These are phyloP conservation scores for Ophiocordyceps robertsii DNA, from an alignment of 2,329 filamentous ascomycete genomes.

Conservation along the genomic window DNA sequence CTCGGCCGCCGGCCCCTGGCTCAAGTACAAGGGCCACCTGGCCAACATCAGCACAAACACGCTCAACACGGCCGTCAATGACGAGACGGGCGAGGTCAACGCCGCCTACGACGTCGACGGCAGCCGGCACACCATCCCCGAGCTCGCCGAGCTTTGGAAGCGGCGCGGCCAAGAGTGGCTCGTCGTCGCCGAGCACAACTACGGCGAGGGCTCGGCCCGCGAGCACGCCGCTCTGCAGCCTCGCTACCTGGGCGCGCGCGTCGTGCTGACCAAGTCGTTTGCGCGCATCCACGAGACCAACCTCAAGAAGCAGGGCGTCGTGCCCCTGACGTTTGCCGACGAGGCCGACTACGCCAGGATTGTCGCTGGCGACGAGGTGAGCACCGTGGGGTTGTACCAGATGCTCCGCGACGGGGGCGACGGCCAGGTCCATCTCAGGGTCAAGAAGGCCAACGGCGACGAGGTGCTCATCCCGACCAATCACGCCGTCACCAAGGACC, in stretches of 20 bases:
- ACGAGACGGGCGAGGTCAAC: slow-evolving; percentile 85
- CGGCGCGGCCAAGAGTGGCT: slow-evolving; percentile 66
- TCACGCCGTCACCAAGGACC: slow-evolving; percentile 80
- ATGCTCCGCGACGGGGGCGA: slow-evolving; percentile 66
- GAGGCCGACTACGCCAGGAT: slow-evolving; percentile 81
- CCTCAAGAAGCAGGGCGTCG: slow-evolving; percentile 92
- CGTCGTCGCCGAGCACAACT: slow-evolving; percentile 95
- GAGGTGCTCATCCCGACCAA: slow-evolving; percentile 61
- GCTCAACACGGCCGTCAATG: slow-evolving; percentile 87
- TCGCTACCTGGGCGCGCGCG: slow-evolving; percentile 72
- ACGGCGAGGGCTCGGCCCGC: slow-evolving; percentile 79
- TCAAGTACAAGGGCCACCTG: slow-evolving; percentile 98
- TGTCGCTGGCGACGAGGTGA: slow-evolving; percentile 68
- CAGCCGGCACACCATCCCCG: slow-evolving; percentile 63
- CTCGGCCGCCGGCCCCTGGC: slow-evolving; percentile 89
- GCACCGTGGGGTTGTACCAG: slow-evolving; percentile 71
- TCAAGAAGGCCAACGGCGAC: slow-evolving; percentile 50
- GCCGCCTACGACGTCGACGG: slow-evolving; percentile 80
- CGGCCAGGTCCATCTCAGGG: slow-evolving; percentile 58
- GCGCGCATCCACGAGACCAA: slow-evolving; percentile 93
- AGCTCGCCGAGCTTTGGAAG: slow-evolving; percentile 77
- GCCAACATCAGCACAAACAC: slow-evolving; percentile 98
- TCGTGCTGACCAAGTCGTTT: slow-evolving; percentile 78
- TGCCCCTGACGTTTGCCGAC: slow-evolving; percentile 81
- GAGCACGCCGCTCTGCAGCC: slow-evolving; percentile 87